A percentile compares a stretch with the other conserved stretches of the same genome.
Evolutionary conservation across 1,139 yeast species (phyloP).

Genomic region (Geotrichum reessii): DNA sequence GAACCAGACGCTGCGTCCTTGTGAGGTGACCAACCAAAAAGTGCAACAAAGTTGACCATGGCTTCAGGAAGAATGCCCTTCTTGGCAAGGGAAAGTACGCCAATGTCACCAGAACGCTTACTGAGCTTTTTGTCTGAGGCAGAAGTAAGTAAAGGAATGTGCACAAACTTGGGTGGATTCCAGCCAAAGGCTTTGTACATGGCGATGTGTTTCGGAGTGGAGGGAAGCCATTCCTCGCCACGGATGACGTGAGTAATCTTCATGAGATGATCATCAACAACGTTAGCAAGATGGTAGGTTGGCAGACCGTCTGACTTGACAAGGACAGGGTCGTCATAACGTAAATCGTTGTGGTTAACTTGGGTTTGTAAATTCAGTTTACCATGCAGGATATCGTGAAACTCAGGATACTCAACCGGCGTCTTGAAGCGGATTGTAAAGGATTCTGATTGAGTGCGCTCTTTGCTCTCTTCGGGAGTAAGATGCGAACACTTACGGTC

Average conservation of each 20-base stretch:
- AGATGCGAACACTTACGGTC: conserved; percentile 68
- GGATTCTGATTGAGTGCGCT: conserved; percentile 34
- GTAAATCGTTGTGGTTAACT: conserved; percentile 55
- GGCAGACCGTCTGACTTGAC: conserved; percentile 91
- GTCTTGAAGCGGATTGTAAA: conserved; percentile 44
- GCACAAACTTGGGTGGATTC: conserved; percentile 76
- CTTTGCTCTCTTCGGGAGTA: conserved; percentile 40
- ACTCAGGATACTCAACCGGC: conserved; percentile 62
- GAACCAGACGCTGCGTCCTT: conserved; percentile 34
- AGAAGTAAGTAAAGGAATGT: conserved; percentile 81
- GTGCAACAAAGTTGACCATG: conserved; percentile 74
- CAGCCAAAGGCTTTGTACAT: conserved; percentile 83
- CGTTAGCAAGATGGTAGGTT: conserved; percentile 94
- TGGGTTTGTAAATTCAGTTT: conserved; percentile 72
- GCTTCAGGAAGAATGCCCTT: conserved; percentile 82
- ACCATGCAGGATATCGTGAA: conserved; percentile 75
- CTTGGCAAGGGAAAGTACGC: conserved; percentile 53
- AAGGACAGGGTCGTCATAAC: conserved; percentile 86
- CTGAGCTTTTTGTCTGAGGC: conserved; percentile 71
- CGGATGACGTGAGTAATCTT: conserved; percentile 86
- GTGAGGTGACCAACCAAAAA: conserved; percentile 92
- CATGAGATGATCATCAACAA: conserved; percentile 92
- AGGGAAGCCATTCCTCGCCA: conserved; percentile 96
- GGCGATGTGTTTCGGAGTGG: conserved; percentile 92
- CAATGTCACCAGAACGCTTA: conserved; percentile 78